These are phyloP conservation scores for Laetiporus sulphureus DNA, from an alignment of 1,284 basidiomycete species.

Conservation along the genomic window DNA sequence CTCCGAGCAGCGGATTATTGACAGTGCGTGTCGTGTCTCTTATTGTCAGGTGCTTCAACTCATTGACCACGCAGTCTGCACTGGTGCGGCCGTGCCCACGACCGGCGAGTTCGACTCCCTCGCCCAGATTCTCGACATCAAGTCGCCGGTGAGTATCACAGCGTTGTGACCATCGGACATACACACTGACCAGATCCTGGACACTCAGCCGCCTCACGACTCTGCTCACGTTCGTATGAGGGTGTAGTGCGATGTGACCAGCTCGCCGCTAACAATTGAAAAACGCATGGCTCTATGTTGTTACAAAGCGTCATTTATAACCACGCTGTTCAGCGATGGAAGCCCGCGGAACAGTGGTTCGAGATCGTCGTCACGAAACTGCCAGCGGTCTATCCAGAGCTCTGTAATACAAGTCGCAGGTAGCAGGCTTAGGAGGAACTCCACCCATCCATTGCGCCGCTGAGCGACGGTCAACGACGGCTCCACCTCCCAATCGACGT, in stretches of 20 bases:
- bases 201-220: constrained; percentile 15
- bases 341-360: too few species aligned
- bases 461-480: not conserved
- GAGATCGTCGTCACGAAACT: too few species aligned
- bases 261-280: too few species aligned
- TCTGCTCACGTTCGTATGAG: constrained; percentile 14
- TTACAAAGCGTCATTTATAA: too few species aligned
- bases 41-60: constrained; percentile 5
- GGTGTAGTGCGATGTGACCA: constrained; percentile 1
- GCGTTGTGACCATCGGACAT: constrained; percentile 8
- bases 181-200: not conserved
- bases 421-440: too few species aligned
- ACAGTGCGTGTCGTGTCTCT: constrained; percentile 32
- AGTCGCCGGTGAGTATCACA: constrained; percentile 27
- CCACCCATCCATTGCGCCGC: not conserved
- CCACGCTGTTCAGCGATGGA: too few species aligned
- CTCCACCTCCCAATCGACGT: not conserved
- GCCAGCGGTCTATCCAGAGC: too few species aligned
- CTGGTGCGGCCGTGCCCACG: constrained; percentile 38
- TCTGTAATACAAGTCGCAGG: too few species aligned
- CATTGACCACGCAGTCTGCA: constrained; percentile 40
- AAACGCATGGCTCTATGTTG: too few species aligned
- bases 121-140: constrained; percentile 40
- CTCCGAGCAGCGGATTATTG: constrained; percentile 40
- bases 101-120: constrained; percentile 46